phyloP scores from a whole-genome alignment of 768 basidiomycete species.

The Pleurotus ostreatus region DNA sequence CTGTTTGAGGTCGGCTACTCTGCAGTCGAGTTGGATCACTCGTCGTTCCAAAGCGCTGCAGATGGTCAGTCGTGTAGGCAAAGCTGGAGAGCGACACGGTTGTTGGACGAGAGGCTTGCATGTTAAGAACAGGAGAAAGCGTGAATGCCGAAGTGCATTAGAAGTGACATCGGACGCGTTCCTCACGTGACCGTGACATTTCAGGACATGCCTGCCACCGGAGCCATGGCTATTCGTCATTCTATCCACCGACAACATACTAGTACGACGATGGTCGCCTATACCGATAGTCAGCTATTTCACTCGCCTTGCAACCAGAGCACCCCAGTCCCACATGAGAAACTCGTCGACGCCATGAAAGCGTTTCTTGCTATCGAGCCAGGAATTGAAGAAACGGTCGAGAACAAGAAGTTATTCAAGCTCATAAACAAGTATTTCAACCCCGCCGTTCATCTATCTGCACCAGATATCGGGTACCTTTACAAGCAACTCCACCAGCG shows the following conservation, averaged over 20 bases:
- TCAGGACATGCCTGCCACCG: background rate
- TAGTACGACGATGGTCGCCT: background rate
- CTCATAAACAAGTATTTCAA: constrained; percentile 9
- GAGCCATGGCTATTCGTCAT: background rate
- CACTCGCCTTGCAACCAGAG: background rate
- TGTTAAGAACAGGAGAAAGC: background rate
- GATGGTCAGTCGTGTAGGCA: no score
- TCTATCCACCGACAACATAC: background rate
- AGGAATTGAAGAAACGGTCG: constrained; percentile 1
- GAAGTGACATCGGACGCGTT: background rate
- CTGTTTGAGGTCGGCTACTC: background rate
- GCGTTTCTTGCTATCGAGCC: constrained; percentile 3
- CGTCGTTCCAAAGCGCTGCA: no score
- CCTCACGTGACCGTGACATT: background rate
- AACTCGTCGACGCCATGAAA: background rate
- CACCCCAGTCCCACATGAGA: background rate
- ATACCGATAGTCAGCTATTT: background rate
- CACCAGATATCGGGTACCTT: background rate
- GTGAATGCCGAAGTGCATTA: background rate
- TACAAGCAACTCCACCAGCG: constrained; percentile 5
- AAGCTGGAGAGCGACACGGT: background rate
- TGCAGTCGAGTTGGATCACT: no score
- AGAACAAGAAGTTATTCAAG: constrained; percentile 1
- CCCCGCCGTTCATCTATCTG: background rate
- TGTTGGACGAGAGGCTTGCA: background rate